Evolutionary conservation across 148 eudicot species (phyloP).

Genomic region (Euryodendron excelsum): DNA sequence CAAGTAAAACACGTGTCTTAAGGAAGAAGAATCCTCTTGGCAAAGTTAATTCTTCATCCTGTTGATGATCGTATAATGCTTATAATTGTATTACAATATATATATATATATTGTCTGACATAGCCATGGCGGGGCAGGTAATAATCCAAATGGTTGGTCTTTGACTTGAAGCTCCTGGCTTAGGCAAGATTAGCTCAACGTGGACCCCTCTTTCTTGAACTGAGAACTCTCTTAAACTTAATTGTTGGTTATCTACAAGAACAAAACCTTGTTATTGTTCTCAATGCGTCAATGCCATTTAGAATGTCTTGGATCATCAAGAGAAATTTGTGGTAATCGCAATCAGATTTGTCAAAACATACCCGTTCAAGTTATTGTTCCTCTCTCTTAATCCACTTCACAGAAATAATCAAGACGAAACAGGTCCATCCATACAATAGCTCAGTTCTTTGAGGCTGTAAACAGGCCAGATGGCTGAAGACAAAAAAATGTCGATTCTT

Average conservation of each 20-base stretch:
- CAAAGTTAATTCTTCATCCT: constrained; percentile 1
- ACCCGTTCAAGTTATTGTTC: background rate
- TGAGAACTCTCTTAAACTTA: too few species aligned
- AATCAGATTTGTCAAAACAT: background rate
- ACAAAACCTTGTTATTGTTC: too few species aligned
- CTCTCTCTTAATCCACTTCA: background rate
- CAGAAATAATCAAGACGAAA: background rate
- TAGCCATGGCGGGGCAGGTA: background rate
- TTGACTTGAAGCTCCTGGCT: constrained; percentile 9
- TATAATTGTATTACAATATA: too few species aligned
- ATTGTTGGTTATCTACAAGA: too few species aligned
- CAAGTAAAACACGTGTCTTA: background rate
- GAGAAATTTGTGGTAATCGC: too few species aligned
- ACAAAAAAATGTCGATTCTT: background rate
- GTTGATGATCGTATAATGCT: too few species aligned
- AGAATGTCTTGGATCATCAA: too few species aligned
- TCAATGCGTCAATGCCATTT: too few species aligned
- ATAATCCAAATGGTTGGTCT: constrained; percentile 11
- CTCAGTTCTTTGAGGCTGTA: background rate
- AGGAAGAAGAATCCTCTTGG: background rate
- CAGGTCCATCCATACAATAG: too few species aligned
- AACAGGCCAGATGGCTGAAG: constrained; percentile 9
- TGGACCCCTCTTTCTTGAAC: background rate
- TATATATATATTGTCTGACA: background rate
- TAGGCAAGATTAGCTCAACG: background rate